These are phyloP conservation scores for Cryptococcus wingfieldii DNA, from an alignment of 1,284 basidiomycete genomes.

Conservation along the genomic window DNA sequence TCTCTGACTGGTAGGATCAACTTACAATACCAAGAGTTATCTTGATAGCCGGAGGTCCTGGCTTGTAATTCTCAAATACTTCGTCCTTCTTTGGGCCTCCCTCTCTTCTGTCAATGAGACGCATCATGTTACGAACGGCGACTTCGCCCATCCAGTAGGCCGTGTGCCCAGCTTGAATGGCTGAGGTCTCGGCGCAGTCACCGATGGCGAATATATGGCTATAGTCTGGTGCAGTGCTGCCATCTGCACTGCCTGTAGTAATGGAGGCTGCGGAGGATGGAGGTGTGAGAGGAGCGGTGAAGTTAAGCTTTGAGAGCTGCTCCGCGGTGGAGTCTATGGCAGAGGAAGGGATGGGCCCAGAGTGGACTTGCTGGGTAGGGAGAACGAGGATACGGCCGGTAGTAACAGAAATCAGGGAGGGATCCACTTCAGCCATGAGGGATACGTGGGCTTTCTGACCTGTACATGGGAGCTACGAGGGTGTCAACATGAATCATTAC, in stretches of 20 bases:
- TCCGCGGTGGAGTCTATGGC: constrained; percentile 14
- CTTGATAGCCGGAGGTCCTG: constrained; percentile 62
- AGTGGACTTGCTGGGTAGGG: constrained; percentile 59
- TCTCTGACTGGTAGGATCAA: background rate
- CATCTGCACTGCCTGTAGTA: background rate
- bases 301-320: constrained; percentile 16
- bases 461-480: constrained; percentile 56
- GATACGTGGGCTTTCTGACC: constrained; percentile 68
- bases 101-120: constrained; percentile 33
- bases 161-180: constrained; percentile 62
- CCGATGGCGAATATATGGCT: constrained; percentile 50
- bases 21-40: constrained; percentile 59
- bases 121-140: constrained; percentile 47
- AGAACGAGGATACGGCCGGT: constrained; percentile 55
- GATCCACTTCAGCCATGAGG: constrained; percentile 56
- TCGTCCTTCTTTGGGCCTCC: constrained; percentile 19
- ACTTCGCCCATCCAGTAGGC: constrained; percentile 59
- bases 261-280: constrained; percentile 10
- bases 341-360: constrained; percentile 12
- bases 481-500: background rate
- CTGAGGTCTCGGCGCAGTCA: constrained; percentile 49
- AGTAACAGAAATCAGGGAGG: constrained; percentile 53
- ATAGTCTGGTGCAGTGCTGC: constrained; percentile 14
- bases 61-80: constrained; percentile 57
- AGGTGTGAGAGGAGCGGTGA: constrained; percentile 15